Percentiles rank a stretch among this genome's conserved stretches.
Evolutionary conservation across 495 filamentous ascomycete species (phyloP).

Genomic region (Penicillium parvum): DNA sequence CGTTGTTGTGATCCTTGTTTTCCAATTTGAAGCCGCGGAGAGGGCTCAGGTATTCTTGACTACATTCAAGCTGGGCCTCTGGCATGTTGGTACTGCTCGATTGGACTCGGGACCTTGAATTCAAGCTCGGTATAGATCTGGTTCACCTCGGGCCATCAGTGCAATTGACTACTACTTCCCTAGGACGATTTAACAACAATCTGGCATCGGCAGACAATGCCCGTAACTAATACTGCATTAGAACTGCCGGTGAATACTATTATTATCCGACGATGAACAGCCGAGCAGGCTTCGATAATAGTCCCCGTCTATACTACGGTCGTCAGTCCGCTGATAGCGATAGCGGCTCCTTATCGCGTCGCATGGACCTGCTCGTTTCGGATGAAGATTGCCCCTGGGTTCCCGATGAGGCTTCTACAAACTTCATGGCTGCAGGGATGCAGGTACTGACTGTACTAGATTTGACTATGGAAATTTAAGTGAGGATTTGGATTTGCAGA

Average conservation of each 20-base stretch:
- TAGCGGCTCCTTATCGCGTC: constrained; percentile 13
- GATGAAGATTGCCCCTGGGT: constrained; percentile 15
- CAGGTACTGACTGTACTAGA: constrained; percentile 3
- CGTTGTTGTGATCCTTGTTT: no score
- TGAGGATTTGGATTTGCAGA: not conserved
- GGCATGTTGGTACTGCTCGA: no score
- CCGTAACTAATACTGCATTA: not conserved
- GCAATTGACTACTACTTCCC: no score
- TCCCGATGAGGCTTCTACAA: constrained; percentile 1
- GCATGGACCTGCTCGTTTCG: constrained; percentile 22
- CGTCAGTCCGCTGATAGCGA: constrained; percentile 9
- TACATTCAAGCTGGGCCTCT: no score
- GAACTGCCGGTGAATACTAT: not conserved
- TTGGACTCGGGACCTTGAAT: no score
- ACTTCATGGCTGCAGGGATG: not conserved
- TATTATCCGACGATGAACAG: not conserved
- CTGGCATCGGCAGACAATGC: constrained; percentile 2
- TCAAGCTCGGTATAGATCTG: no score
- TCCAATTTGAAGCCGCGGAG: no score
- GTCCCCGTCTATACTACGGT: constrained; percentile 1
- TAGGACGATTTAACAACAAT: no score
- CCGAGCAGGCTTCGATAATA: not conserved
- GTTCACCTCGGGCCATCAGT: no score
- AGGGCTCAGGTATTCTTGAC: no score
- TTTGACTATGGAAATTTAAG: not conserved